Evolutionary conservation across 2,329 filamentous ascomycete genomes (phyloP).

Genomic region (Didymella exigua): DNA sequence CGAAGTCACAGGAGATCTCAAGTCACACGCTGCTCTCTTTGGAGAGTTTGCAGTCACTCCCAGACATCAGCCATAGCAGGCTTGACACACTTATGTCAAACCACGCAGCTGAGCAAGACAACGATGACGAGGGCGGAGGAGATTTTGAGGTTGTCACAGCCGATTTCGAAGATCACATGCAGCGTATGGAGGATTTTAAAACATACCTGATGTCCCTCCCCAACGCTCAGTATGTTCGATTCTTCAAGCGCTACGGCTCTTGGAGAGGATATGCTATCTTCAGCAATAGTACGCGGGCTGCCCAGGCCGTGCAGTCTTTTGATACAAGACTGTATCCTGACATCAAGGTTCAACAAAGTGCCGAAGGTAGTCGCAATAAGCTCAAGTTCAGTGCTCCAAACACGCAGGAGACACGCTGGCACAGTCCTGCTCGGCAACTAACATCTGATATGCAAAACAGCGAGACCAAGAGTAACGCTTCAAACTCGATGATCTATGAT

Average conservation of each 20-base stretch:
- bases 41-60: slow-evolving; percentile 33
- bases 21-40: slow-evolving; percentile 23
- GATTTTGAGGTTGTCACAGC: slow-evolving; percentile 6
- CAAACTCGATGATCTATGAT: slow-evolving; percentile 17
- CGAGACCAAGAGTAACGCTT: slow-evolving; percentile 18
- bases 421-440: slow-evolving; percentile 3
- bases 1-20: background rate
- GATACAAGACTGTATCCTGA: slow-evolving; percentile 24
- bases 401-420: background rate
- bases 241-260: slow-evolving; percentile 27
- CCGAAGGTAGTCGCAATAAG: slow-evolving; percentile 17
- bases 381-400: slow-evolving; percentile 27
- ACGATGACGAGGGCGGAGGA: slow-evolving; percentile 10
- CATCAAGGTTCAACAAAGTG: slow-evolving; percentile 21
- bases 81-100: slow-evolving; percentile 24
- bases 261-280: slow-evolving; percentile 34
- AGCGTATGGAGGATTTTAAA: slow-evolving; percentile 23
- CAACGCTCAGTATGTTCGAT: slow-evolving; percentile 26
- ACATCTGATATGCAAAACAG: background rate
- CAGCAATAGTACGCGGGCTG: slow-evolving; percentile 15
- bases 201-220: slow-evolving; percentile 27
- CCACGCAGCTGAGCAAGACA: background rate
- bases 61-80: slow-evolving; percentile 31
- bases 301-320: slow-evolving; percentile 24
- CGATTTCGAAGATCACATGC: slow-evolving; percentile 22